A percentile compares a stretch with the other conserved stretches of the same genome.
Evolutionary conservation across 306 rosid species (phyloP).

Genomic region (Dryas octopetala): DNA sequence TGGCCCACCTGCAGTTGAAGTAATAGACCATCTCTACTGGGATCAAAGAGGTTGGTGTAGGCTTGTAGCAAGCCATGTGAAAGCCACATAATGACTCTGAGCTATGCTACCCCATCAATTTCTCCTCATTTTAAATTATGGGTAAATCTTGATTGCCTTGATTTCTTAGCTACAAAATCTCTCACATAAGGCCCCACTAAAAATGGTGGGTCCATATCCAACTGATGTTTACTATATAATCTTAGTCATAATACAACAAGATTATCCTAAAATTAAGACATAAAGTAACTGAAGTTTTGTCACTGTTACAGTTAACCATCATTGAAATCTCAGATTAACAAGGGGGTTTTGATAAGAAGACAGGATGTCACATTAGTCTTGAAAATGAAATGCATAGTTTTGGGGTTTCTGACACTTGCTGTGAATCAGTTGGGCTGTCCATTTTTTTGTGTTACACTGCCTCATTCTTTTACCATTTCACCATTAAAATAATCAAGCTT

Average conservation of each 20-base stretch:
- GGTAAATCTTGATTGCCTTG: slow-evolving; percentile 38
- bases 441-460: slow-evolving; percentile 60
- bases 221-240: slow-evolving; percentile 56
- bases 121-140: slow-evolving; percentile 32
- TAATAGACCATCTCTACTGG: slow-evolving; percentile 66
- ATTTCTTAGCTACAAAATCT: slow-evolving; percentile 53
- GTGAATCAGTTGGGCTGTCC: slow-evolving; percentile 63
- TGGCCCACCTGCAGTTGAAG: slow-evolving; percentile 89
- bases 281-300: slow-evolving; percentile 53
- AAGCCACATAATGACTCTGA: slow-evolving; percentile 48
- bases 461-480: slow-evolving; percentile 52
- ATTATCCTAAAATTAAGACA: slow-evolving; percentile 52
- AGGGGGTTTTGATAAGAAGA: slow-evolving; percentile 27
- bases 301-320: slow-evolving; percentile 44
- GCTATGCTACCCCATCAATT: slow-evolving; percentile 55
- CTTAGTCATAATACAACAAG: slow-evolving; percentile 47
- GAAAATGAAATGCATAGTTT: slow-evolving; percentile 26
- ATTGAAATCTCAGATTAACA: slow-evolving; percentile 32
- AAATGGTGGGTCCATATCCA: slow-evolving; percentile 66
- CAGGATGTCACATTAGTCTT: slow-evolving; percentile 34
- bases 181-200: slow-evolving; percentile 22
- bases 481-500: slow-evolving; percentile 41
- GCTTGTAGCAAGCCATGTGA: slow-evolving; percentile 51
- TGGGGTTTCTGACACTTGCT: slow-evolving; percentile 35
- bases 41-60: slow-evolving; percentile 51